Evolutionary conservation across 2,329 filamentous ascomycete genomes (phyloP).

Genomic region (Clathrospora elynae): DNA sequence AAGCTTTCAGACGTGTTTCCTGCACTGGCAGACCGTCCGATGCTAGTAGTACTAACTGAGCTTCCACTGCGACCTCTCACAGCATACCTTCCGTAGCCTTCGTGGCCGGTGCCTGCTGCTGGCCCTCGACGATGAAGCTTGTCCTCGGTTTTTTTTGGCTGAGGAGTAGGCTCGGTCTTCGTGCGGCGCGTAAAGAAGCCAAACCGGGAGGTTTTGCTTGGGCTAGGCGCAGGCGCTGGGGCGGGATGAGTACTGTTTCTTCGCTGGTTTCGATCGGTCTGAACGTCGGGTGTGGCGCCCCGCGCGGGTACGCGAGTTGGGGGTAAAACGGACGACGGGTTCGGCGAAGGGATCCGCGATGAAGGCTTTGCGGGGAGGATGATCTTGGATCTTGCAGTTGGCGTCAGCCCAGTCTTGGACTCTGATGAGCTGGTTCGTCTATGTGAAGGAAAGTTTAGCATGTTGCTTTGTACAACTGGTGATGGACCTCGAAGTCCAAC

Average conservation of each 20-base stretch:
- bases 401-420: slow-evolving; percentile 33
- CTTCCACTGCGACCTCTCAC: slow-evolving; percentile 69
- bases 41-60: slow-evolving; percentile 56
- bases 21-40: slow-evolving; percentile 54
- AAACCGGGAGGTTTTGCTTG: slow-evolving; percentile 69
- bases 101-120: slow-evolving; percentile 89
- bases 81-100: slow-evolving; percentile 75
- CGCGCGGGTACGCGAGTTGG: slow-evolving; percentile 35
- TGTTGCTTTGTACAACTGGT: slow-evolving; percentile 62
- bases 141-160: slow-evolving; percentile 63
- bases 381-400: slow-evolving; percentile 29
- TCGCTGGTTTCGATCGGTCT: slow-evolving; percentile 40
- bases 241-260: slow-evolving; percentile 50
- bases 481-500: slow-evolving; percentile 53
- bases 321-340: slow-evolving; percentile 39
- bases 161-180: slow-evolving; percentile 64
- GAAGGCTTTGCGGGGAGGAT: slow-evolving; percentile 38
- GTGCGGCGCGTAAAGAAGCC: slow-evolving; percentile 76
- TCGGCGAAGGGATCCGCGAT: slow-evolving; percentile 48
- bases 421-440: slow-evolving; percentile 58
- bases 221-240: slow-evolving; percentile 54
- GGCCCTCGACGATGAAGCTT: slow-evolving; percentile 70
- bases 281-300: slow-evolving; percentile 50
- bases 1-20: slow-evolving; percentile 47
- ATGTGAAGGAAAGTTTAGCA: slow-evolving; percentile 56